Percentiles rank a stretch among this genome's conserved stretches.
Evolutionary conservation across 1,284 basidiomycete species (phyloP).

Genomic region (Takashimella tepidaria): DNA sequence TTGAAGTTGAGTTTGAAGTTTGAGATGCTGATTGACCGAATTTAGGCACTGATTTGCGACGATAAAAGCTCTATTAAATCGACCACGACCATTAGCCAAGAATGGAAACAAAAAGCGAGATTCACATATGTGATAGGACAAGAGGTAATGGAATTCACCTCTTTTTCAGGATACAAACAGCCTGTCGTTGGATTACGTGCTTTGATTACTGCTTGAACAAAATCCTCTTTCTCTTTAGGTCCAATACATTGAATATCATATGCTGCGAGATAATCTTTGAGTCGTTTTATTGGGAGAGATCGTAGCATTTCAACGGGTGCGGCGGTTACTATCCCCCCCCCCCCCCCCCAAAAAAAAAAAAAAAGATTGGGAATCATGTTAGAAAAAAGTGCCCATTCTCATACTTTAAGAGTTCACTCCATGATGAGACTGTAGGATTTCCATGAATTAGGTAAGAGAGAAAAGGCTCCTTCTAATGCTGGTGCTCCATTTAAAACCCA

Average conservation of each 20-base stretch:
- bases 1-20: neutral
- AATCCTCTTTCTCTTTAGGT: constrained; percentile 44
- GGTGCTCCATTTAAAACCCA: no score
- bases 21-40: constrained; percentile 14
- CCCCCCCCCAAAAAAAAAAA: no score
- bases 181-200: constrained; percentile 39
- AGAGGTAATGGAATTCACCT: constrained; percentile 39
- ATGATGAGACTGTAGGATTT: no score
- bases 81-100: constrained; percentile 1
- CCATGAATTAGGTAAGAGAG: no score
- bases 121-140: no score
- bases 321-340: constrained; percentile 45
- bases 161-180: constrained; percentile 38
- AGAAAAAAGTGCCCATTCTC: no score
- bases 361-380: neutral
- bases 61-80: constrained; percentile 34
- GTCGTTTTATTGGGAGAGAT: constrained; percentile 40
- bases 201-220: constrained; percentile 39
- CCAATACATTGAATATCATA: constrained; percentile 40
- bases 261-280: constrained; percentile 44
- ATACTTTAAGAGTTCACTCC: no score
- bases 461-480: no score
- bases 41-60: constrained; percentile 40
- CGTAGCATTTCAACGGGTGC: constrained; percentile 35
- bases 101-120: no score